Conservation (phyloP, 345 rosid species). For the Pistacia vera region DNA sequence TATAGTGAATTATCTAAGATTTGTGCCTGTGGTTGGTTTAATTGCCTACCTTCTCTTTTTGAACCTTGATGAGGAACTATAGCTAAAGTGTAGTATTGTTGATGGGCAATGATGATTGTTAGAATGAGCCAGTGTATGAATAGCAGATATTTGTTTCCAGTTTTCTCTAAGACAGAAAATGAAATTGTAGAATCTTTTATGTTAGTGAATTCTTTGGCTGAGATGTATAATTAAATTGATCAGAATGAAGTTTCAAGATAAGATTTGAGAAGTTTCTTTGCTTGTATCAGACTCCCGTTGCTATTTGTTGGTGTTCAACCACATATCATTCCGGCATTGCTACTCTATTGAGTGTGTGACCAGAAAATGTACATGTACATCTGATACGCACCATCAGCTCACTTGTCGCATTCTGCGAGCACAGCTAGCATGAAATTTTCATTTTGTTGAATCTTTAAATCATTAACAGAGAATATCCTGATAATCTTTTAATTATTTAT, state of each 20-base stretch:
- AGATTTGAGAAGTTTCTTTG: neutral
- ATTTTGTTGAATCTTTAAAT: no score
- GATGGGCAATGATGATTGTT: neutral
- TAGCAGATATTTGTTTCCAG: neutral
- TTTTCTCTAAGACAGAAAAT: neutral
- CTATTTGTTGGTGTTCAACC: neutral
- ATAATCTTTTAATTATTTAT: neutral
- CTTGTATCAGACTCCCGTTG: neutral
- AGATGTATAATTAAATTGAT: neutral
- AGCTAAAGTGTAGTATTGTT: neutral
- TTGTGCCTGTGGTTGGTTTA: conserved; percentile 83
- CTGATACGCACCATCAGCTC: neutral
- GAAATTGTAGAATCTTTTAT: neutral
- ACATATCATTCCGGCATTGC: neutral
- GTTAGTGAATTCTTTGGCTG: conserved; percentile 5
- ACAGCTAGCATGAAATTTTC: neutral
- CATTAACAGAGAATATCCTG: no score
- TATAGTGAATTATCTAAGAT: conserved; percentile 64
- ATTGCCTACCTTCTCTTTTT: conserved; percentile 65
- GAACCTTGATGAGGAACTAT: conserved; percentile 45
- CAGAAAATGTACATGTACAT: neutral
- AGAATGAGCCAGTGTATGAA: neutral
- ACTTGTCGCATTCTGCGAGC: neutral
- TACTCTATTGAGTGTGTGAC: neutral
- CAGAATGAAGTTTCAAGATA: conserved; percentile 8